Percentiles rank a stretch among this genome's conserved stretches.
phyloP scores from a whole-genome alignment of 306 rosid species.

The Nissolia schottii region DNA sequence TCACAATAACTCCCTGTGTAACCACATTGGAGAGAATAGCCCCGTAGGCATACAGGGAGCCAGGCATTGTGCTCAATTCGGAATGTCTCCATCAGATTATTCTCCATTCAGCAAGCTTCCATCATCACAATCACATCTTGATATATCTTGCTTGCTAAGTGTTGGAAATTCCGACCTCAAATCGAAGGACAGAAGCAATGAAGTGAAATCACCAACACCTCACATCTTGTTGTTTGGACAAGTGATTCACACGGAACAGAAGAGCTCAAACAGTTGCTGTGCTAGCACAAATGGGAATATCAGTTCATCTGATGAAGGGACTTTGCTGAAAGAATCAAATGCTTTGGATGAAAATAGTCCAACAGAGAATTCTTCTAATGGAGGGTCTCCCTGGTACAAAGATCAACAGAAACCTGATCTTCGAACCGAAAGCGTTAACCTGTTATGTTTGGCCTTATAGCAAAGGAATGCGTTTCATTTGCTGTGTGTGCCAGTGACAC shows the following conservation, averaged over 20 bases:
- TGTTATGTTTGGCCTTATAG: conserved; percentile 52
- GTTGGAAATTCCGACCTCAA: conserved; percentile 43
- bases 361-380: conserved; percentile 61
- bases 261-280: conserved; percentile 39
- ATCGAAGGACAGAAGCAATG: conserved; percentile 42
- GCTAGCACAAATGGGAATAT: conserved; percentile 42
- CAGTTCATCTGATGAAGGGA: conserved; percentile 52
- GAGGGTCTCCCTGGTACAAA: conserved; percentile 70
- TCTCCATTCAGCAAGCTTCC: conserved; percentile 51
- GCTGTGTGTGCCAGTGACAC: conserved; percentile 41
- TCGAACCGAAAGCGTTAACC: conserved; percentile 39
- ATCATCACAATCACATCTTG: conserved; percentile 24
- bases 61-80: conserved; percentile 97
- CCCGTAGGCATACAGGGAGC: conserved; percentile 99
- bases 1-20: conserved; percentile 43
- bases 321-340: conserved; percentile 47
- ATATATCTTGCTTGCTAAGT: conserved; percentile 49
- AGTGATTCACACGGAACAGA: conserved; percentile 57
- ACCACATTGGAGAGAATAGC: conserved; percentile 38
- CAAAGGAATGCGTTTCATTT: conserved; percentile 3
- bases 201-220: conserved; percentile 40
- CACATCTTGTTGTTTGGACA: conserved; percentile 82
- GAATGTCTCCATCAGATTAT: conserved; percentile 58
- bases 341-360: conserved; percentile 57
- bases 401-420: conserved; percentile 48